Base-by-base conservation (phyloP, 1,284 basidiomycete species). In the Hymenochaete sp. region DNA sequence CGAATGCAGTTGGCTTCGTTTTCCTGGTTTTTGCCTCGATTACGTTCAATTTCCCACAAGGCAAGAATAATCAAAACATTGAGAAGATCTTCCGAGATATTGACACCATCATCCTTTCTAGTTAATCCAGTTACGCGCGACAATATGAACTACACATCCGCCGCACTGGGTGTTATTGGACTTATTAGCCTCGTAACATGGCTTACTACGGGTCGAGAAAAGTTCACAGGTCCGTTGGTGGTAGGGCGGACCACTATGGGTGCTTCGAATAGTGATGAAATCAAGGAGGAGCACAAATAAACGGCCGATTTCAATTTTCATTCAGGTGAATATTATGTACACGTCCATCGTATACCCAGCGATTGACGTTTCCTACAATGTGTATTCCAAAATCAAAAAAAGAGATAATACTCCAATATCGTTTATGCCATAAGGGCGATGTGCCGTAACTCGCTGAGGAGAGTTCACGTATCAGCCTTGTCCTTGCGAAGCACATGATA, bases 341-440 rank as follows among this genome's bases (percentile, higher is more conserved):
- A n/a, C n/a, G n/a, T n/a, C n/a, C n/a, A n/a, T n/a, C n/a, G n/a
- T n/a, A n/a, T n/a, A n/a, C n/a, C n/a, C n/a, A n/a, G n/a, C n/a
- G n/a, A n/a, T n/a, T n/a, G n/a, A n/a, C n/a, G n/a, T n/a, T n/a
- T n/a, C n/a, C n/a, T n/a, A n/a, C n/a, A n/a, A n/a, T n/a, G n/a
- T n/a, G n/a, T n/a, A n/a, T 35, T n/a, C 32, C 32, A 4, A 35
- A 5, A 35, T 6, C 14, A 35, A 35, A 35, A n/a, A 35, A n/a
- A 31, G 9, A 31, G 14, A 9, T 31, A 10, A 9, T 31, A 8
- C 5, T 35, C 32, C 13, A n/a, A 35, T 6, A 35, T 35, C 8
- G 14, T 46, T 70, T 61, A 79, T 7, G 72, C 71, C 79, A 90
- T 82, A 16, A 91, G 69, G 4, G 82, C 82, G 50, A 93, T 91